These are phyloP conservation scores for Calonectria crousiana DNA, from an alignment of 2,329 filamentous ascomycete genomes.

Conservation along the genomic window DNA sequence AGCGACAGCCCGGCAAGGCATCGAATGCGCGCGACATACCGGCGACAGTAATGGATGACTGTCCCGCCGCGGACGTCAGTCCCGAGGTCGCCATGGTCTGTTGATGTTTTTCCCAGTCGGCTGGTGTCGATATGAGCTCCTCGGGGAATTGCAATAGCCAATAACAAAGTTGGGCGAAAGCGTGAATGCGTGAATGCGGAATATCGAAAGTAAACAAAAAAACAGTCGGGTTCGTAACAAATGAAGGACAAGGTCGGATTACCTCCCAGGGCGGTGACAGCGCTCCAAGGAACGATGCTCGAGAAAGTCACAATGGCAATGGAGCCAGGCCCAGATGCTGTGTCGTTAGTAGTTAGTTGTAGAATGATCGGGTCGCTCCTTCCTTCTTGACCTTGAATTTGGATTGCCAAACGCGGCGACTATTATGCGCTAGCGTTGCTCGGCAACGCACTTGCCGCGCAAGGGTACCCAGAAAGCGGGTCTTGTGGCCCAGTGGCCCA, in stretches of 20 bases:
- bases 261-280: constrained; percentile 11
- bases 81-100: constrained; percentile 44
- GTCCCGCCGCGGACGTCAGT: constrained; percentile 58
- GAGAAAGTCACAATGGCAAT: background rate
- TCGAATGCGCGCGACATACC: constrained; percentile 53
- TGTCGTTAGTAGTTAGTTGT: constrained; percentile 32
- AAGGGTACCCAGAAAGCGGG: background rate
- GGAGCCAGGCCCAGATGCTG: background rate
- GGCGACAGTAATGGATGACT: constrained; percentile 70
- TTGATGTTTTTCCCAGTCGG: constrained; percentile 22
- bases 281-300: constrained; percentile 39
- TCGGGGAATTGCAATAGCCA: background rate
- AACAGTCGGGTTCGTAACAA: background rate
- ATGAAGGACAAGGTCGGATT: constrained; percentile 29
- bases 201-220: constrained; percentile 15
- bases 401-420: constrained; percentile 30
- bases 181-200: constrained; percentile 22
- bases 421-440: constrained; percentile 32
- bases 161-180: background rate
- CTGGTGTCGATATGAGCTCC: constrained; percentile 10
- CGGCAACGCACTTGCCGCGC: constrained; percentile 26
- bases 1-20: constrained; percentile 37
- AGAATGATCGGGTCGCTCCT: background rate
- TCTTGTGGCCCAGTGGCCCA: background rate
- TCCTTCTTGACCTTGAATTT: constrained; percentile 21